A percentile compares a stretch with the other conserved stretches of the same genome.
Conservation (phyloP, 371 early-diverging fungal species). For the Apophysomyces trapeziformis region DNA sequence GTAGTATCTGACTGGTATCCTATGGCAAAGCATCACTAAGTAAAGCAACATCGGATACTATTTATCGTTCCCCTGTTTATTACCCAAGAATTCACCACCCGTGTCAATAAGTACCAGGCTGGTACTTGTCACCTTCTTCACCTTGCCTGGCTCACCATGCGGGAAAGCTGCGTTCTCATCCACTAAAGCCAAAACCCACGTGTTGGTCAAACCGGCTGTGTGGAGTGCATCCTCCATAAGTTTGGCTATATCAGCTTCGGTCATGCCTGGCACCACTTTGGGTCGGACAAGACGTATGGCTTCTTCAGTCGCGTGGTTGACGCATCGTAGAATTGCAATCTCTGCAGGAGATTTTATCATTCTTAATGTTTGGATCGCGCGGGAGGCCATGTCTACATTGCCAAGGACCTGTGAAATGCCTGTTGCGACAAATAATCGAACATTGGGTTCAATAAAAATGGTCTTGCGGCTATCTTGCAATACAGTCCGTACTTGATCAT, state of each 20-base stretch:
- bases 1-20: constrained; percentile 59
- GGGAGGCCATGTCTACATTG: constrained; percentile 44
- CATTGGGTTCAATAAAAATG: constrained; percentile 51
- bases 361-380: constrained; percentile 45
- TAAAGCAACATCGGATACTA: not conserved
- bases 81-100: constrained; percentile 54
- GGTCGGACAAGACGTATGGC: constrained; percentile 53
- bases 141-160: constrained; percentile 56
- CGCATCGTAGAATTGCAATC: constrained; percentile 58
- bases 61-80: not conserved
- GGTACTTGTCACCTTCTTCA: constrained; percentile 37
- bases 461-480: constrained; percentile 26
- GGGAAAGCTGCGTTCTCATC: constrained; percentile 61
- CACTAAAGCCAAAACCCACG: constrained; percentile 59
- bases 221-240: constrained; percentile 41
- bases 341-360: constrained; percentile 58
- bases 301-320: constrained; percentile 51
- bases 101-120: constrained; percentile 62
- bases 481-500: constrained; percentile 36
- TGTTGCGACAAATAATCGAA: constrained; percentile 53
- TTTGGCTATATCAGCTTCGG: constrained; percentile 48
- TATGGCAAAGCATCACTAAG: not conserved
- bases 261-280: constrained; percentile 47
- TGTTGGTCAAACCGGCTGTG: constrained; percentile 47
- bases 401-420: constrained; percentile 35